These are phyloP conservation scores for Odonthalia washingtoniensis DNA, from an alignment of 31 red algal species.

Conservation along the genomic window DNA sequence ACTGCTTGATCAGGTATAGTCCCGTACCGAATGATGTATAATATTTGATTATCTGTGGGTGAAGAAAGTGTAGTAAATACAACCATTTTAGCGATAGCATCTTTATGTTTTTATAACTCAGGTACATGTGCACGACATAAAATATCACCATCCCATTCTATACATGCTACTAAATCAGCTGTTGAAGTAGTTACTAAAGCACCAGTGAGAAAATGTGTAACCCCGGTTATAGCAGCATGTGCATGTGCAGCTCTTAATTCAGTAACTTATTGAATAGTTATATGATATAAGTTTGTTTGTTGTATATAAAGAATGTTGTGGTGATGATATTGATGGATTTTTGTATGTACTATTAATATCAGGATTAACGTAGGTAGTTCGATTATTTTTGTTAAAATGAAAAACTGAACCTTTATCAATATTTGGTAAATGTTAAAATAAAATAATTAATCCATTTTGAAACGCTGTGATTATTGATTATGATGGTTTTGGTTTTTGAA, in stretches of 20 bases:
- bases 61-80: conserved; percentile 11
- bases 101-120: conserved; percentile 56
- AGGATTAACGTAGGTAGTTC: too few species aligned
- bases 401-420: conserved; percentile 5
- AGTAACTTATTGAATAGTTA: conserved; percentile 24
- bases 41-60: neutral
- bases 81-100: conserved; percentile 65
- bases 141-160: conserved; percentile 76
- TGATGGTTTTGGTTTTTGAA: too few species aligned
- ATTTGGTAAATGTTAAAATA: conserved; percentile 40
- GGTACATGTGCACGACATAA: conserved; percentile 79
- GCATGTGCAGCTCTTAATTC: conserved; percentile 61
- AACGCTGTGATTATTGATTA: conserved; percentile 41
- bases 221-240: conserved; percentile 37
- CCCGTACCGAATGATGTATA: conserved; percentile 37
- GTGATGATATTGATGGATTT: too few species aligned
- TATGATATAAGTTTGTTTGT: conserved; percentile 25
- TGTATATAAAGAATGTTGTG: too few species aligned
- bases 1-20: conserved; percentile 45
- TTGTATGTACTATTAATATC: too few species aligned
- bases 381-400: conserved; percentile 28
- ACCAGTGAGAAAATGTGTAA: conserved; percentile 60
- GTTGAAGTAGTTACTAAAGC: conserved; percentile 67
- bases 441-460: conserved; percentile 43
- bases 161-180: conserved; percentile 63